A percentile compares a stretch with the other conserved stretches of the same genome.
phyloP scores from a whole-genome alignment of 2,329 filamentous ascomycete genomes.

The Blastomyces emzantsi region DNA sequence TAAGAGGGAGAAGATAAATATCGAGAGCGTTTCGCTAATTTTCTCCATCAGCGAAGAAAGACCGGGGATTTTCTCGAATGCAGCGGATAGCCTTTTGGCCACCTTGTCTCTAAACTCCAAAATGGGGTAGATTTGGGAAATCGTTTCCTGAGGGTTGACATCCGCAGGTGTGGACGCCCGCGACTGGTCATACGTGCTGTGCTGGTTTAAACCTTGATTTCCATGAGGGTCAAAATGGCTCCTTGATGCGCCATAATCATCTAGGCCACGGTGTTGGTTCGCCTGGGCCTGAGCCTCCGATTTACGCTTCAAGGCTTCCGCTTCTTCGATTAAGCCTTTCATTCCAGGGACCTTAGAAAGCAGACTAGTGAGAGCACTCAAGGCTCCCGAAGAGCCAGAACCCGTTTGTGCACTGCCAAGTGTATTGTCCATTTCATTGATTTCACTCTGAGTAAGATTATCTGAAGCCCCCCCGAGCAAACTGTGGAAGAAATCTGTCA shows the following conservation, averaged over 20 bases:
- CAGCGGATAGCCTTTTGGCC: slow-evolving; percentile 72
- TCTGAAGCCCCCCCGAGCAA: slow-evolving; percentile 68
- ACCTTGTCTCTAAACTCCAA: slow-evolving; percentile 90
- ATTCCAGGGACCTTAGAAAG: slow-evolving; percentile 69
- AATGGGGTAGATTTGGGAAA: slow-evolving; percentile 85
- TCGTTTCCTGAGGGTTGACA: slow-evolving; percentile 70
- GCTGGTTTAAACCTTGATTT: slow-evolving; percentile 10
- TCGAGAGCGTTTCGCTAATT: slow-evolving; percentile 83
- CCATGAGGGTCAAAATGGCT: slow-evolving; percentile 19
- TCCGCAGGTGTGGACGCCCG: slow-evolving; percentile 30
- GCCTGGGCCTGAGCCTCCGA: slow-evolving; percentile 56
- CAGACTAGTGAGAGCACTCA: slow-evolving; percentile 60
- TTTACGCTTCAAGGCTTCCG: slow-evolving; percentile 50
- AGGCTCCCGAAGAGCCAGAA: slow-evolving; percentile 33
- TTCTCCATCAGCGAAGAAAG: slow-evolving; percentile 84
- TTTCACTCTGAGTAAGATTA: slow-evolving; percentile 75
- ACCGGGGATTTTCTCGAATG: slow-evolving; percentile 86
- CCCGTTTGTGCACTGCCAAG: slow-evolving; percentile 58
- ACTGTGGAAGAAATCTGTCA: slow-evolving; percentile 75
- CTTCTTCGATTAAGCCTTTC: slow-evolving; percentile 57
- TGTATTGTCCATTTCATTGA: slow-evolving; percentile 69
- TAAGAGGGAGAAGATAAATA: slow-evolving; percentile 83
- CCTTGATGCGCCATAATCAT: slow-evolving; percentile 20
- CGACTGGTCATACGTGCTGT: slow-evolving; percentile 25
- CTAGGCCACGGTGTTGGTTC: slow-evolving; percentile 39